Percentiles rank a stretch among this genome's conserved stretches.
Evolutionary conservation across 108 stramenopile genomes (phyloP).

Genomic region (Pseudonitzschia multiseries): DNA sequence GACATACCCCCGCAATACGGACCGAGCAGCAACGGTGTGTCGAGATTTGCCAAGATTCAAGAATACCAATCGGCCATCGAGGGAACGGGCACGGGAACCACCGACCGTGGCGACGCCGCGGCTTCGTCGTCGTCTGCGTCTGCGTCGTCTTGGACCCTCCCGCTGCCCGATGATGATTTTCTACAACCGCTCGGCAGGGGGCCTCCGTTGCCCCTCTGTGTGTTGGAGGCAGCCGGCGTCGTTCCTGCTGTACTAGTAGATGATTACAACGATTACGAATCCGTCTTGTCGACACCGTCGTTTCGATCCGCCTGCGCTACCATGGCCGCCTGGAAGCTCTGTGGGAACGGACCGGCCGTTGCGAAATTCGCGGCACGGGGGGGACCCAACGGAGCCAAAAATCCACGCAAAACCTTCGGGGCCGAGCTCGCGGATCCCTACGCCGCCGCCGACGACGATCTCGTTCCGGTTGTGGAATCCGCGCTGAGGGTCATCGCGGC

Average conservation of each 20-base stretch:
- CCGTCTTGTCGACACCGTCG: background rate
- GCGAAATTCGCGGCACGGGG: slow-evolving; percentile 75
- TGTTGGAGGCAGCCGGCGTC: slow-evolving; percentile 47
- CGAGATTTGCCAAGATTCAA: background rate
- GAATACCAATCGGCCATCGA: slow-evolving; percentile 2
- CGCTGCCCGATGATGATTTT: slow-evolving; percentile 69
- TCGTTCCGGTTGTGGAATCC: slow-evolving; percentile 54
- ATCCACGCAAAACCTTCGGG: slow-evolving; percentile 72
- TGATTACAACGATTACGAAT: no score
- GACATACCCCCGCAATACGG: slow-evolving; percentile 65
- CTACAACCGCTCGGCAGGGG: slow-evolving; percentile 79
- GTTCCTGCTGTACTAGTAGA: no score
- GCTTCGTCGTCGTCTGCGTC: no score
- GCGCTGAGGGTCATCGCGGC: slow-evolving; percentile 61
- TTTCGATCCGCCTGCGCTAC: slow-evolving; percentile 56
- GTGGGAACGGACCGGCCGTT: slow-evolving; percentile 46
- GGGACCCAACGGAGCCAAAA: slow-evolving; percentile 67
- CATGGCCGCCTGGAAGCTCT: slow-evolving; percentile 84
- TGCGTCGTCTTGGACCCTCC: slow-evolving; percentile 56
- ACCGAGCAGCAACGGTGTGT: slow-evolving; percentile 64
- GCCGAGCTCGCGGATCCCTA: slow-evolving; percentile 85
- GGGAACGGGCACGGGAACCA: no score
- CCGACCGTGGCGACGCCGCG: no score
- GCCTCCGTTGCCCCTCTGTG: slow-evolving; percentile 71
- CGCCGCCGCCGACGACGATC: slow-evolving; percentile 51